Base-by-base conservation (phyloP, 2,329 filamentous ascomycete species). In the Aspergillus sp. region DNA sequence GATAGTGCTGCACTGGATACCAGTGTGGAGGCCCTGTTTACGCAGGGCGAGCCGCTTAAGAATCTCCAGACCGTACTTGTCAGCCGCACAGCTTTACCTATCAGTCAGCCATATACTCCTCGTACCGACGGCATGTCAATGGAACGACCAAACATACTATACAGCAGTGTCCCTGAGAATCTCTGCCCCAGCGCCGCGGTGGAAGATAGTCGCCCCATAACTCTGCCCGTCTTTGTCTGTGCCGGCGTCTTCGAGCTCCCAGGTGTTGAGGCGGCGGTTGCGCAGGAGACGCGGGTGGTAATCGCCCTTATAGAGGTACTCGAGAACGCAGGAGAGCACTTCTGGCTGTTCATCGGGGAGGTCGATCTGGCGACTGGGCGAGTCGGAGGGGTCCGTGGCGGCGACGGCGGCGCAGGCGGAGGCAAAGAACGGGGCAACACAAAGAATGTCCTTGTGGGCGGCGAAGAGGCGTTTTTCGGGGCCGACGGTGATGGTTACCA, bases 301-400 rank as follows among this genome's bases (percentile, higher is more conserved):
- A 73, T 96, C 92, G 58, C 91, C 91, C 74, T 95, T 95, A 81
- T 95, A 95, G 51, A 96, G 84, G 62, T 88, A 96, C 69, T 96
- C 92, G 51, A 96, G 84, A 10, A 96, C 81, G 5, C 88, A 91
- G 7, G 90, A 95, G 72, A 96, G 92, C 65, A 95, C 87, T 69
- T 95, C 90, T 17, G 92, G 90, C 62, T 92, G 87, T 72, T 96
- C 92, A 54, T 93, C 85, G 1, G 90, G 87, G 2, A 96, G 82
- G 47, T 87, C 81, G 68, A 96, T 87, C 50, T 87, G 85, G 74
- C 90, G 91, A 67, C 77, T 79, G 45, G 70, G 68, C 14, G 76
- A 73, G 83, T 50, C 49, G 11, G 58, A 53, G 8, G 51, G 58
- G 35, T 81, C 76, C 7, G 22, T 7, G 22, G 22, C 22, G 82